phyloP scores from a whole-genome alignment of 805 yeast species.

The Pichia occidentalis region DNA sequence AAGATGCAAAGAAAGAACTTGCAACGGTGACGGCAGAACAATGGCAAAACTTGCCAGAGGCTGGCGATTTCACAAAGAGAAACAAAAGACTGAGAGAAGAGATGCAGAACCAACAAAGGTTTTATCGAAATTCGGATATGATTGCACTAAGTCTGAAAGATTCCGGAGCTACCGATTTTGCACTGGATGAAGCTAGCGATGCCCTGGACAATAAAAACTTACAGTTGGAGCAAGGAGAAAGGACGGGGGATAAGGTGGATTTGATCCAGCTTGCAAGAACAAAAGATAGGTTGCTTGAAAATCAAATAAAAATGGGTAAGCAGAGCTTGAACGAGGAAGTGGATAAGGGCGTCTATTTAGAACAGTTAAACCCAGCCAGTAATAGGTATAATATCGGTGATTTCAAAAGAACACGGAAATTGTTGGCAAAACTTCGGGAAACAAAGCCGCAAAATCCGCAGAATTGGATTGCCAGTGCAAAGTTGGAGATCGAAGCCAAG shows the following conservation, averaged over 20 bases:
- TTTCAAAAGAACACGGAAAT: constrained; percentile 46
- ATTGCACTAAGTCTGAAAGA: constrained; percentile 36
- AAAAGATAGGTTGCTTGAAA: constrained; percentile 12
- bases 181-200: constrained; percentile 19
- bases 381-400: constrained; percentile 42
- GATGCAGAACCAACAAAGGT: constrained; percentile 56
- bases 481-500: constrained; percentile 62
- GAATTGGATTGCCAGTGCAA: constrained; percentile 84
- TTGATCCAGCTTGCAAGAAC: constrained; percentile 33
- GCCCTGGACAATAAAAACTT: constrained; percentile 46
- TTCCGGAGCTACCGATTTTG: constrained; percentile 30
- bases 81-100: constrained; percentile 67
- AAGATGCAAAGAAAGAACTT: constrained; percentile 60
- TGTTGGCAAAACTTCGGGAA: constrained; percentile 62
- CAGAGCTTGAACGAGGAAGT: constrained; percentile 13
- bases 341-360: constrained; percentile 37
- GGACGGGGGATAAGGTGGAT: constrained; percentile 28
- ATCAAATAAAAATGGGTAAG: constrained; percentile 2
- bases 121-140: constrained; percentile 79
- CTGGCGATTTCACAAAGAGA: constrained; percentile 74
- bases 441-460: constrained; percentile 67
- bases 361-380: constrained; percentile 31
- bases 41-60: constrained; percentile 83
- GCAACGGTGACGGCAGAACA: constrained; percentile 55
- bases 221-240: constrained; percentile 20